These are phyloP conservation scores for Diaporthe citrichinensis DNA, from an alignment of 2,329 filamentous ascomycete genomes.

Conservation along the genomic window DNA sequence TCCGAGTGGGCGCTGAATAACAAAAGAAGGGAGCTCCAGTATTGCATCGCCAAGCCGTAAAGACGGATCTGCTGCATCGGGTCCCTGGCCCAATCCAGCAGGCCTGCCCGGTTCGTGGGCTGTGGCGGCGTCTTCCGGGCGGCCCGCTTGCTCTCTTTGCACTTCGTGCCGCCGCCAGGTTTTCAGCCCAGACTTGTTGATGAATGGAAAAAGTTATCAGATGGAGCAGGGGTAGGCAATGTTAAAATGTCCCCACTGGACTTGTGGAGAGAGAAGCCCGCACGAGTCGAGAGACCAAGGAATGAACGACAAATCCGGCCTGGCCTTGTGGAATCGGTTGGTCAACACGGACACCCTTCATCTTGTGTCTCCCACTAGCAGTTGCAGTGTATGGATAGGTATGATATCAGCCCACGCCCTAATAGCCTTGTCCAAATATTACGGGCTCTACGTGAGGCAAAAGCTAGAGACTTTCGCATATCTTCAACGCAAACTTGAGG, in stretches of 20 bases:
- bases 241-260: background rate
- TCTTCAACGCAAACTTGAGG: too few relatives aligned
- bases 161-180: background rate
- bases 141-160: background rate
- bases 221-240: slow-evolving; percentile 5
- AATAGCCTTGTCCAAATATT: too few relatives aligned
- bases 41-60: slow-evolving; percentile 3
- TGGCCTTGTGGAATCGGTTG: slow-evolving; percentile 3
- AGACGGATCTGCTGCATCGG: slow-evolving; percentile 13
- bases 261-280: slow-evolving; percentile 5
- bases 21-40: slow-evolving; percentile 5
- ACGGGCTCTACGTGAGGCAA: too few relatives aligned
- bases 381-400: too few relatives aligned
- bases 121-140: background rate
- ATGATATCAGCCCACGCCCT: background rate
- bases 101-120: background rate
- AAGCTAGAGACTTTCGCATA: too few relatives aligned
- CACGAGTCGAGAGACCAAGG: background rate
- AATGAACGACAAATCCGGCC: slow-evolving; percentile 4
- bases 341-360: background rate
- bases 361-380: background rate
- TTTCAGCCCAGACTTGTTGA: background rate
- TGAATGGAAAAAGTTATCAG: slow-evolving; percentile 4
- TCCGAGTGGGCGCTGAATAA: background rate
- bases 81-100: slow-evolving; percentile 16